Evolutionary conservation across 2,329 filamentous ascomycete species (phyloP), one percentile per base, ranked within the genome.

Genomic region (Rutstroemia sp.): DNA sequence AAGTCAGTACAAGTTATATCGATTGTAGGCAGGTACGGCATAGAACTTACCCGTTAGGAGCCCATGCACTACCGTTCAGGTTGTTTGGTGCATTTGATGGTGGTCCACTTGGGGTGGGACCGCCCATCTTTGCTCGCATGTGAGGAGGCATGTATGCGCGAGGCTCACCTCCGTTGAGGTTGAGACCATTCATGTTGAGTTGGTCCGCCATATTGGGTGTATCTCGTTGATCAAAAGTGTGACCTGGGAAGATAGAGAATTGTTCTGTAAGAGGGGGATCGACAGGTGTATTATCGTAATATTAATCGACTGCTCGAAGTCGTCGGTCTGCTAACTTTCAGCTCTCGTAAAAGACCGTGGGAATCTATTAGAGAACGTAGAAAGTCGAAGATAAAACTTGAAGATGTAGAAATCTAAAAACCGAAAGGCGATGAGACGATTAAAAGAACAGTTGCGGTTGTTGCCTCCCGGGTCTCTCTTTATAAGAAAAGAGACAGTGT

Each of bases 121-220:
- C 68, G 57, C 71, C 73, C 66, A 76, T 73, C 71, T 81, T 81
- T 67, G 75, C 76, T 70, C 89, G 85, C 79, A 92, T 84, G 74
- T 94, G 89, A 73, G 89, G 89, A 64, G 89, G 89, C 64, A 94
- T 91, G 78, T 94, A 94, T 57, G 88, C 88, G 68, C 86, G 86
- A 65, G 75, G 71, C 66, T 77, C 75, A 66, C 73, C 72, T 63
- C 74, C 83, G 38, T 62, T 64, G 62, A 92, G 77, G 73, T 76
- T 86, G 68, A 92, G 78, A 71, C 84, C 83, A 71, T 79, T 81
- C 82, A 92, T 91, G 78, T 90, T 89, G 68, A 94, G 81, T 78
- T 92, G 86, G 69, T 89, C 87, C 72, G 87, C 87, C 87, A 91
- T 91, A 70, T 73, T 86, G 76, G 68, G 68, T 67, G 50, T 19